These are phyloP conservation scores for Camellia lanceoleosa DNA, from an alignment of 148 eudicot species.

Conservation along the genomic window DNA sequence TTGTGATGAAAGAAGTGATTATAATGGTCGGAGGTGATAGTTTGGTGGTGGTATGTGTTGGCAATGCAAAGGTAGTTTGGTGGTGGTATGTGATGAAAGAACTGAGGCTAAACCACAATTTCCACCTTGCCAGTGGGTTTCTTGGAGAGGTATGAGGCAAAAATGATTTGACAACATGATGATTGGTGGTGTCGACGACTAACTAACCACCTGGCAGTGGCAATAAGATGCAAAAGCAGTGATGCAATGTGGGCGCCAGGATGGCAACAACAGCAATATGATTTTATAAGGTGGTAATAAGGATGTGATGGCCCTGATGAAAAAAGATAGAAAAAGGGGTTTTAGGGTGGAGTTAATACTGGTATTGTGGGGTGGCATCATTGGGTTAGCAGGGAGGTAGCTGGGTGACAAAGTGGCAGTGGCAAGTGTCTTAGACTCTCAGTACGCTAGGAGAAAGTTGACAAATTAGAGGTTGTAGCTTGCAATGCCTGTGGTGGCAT, in stretches of 20 bases:
- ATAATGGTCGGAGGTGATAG: not conserved
- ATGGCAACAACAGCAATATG: not conserved
- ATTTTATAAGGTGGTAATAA: too few relatives aligned
- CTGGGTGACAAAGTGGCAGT: not conserved
- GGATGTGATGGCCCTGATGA: too few relatives aligned
- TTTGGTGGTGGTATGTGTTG: not conserved
- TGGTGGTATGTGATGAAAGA: not conserved
- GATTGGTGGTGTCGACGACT: not conserved
- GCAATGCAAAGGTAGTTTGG: not conserved
- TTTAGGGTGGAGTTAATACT: too few relatives aligned
- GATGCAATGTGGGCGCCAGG: not conserved
- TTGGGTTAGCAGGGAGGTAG: not conserved
- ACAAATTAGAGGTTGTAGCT: not conserved
- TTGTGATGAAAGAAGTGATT: not conserved
- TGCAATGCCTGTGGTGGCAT: not conserved
- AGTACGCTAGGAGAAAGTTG: too few relatives aligned
- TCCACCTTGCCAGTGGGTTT: not conserved
- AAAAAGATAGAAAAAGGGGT: too few relatives aligned
- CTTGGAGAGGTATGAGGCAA: not conserved
- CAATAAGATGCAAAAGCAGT: not conserved
- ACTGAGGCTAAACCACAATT: not conserved
- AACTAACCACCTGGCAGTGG: not conserved
- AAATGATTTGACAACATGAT: too few relatives aligned
- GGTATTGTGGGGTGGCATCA: too few relatives aligned
- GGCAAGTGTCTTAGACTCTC: too few relatives aligned